A percentile compares a stretch with the other conserved stretches of the same genome.
phyloP scores from a whole-genome alignment of 495 filamentous ascomycete species.

The Aspergillus saccharolyticus region DNA sequence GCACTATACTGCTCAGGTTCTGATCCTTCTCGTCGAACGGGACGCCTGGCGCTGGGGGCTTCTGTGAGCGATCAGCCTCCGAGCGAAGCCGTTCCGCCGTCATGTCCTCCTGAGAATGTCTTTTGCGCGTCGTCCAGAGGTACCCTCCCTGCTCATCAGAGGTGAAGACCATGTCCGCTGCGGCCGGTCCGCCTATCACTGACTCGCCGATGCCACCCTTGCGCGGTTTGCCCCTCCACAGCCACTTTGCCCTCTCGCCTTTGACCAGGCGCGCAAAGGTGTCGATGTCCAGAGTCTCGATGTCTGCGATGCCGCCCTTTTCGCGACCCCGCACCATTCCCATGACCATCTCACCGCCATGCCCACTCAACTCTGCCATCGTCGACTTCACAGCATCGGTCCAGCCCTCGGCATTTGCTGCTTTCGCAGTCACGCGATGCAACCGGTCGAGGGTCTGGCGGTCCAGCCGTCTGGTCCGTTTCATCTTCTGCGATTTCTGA shows the following conservation, averaged over 20 bases:
- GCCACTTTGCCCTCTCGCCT: conserved; percentile 81
- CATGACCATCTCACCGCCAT: conserved; percentile 89
- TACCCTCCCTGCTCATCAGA: conserved; percentile 62
- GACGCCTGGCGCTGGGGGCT: conserved; percentile 22
- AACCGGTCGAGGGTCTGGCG: conserved; percentile 75
- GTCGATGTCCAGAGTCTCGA: conserved; percentile 87
- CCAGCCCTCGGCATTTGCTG: conserved; percentile 75
- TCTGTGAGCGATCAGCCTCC: conserved; percentile 28
- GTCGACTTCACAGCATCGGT: conserved; percentile 91
- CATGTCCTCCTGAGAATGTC: conserved; percentile 38
- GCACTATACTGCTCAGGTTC: conserved; percentile 58
- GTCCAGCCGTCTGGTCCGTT: conserved; percentile 72
- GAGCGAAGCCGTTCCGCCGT: conserved; percentile 26
- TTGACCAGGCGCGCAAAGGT: conserved; percentile 69
- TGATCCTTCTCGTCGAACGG: conserved; percentile 59
- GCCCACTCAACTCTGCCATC: conserved; percentile 90
- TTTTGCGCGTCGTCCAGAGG: conserved; percentile 57
- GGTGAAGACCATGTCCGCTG: conserved; percentile 58
- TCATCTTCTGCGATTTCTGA: conserved; percentile 81
- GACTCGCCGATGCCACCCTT: conserved; percentile 51
- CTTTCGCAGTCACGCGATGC: conserved; percentile 78
- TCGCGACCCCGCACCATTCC: conserved; percentile 86
- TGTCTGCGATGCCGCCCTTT: conserved; percentile 82
- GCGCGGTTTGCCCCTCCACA: conserved; percentile 85
- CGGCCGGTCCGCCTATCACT: conserved; percentile 47